These are phyloP conservation scores for Incumbomyces lentus DNA, from an alignment of 2,329 filamentous ascomycete genomes.

Conservation along the genomic window DNA sequence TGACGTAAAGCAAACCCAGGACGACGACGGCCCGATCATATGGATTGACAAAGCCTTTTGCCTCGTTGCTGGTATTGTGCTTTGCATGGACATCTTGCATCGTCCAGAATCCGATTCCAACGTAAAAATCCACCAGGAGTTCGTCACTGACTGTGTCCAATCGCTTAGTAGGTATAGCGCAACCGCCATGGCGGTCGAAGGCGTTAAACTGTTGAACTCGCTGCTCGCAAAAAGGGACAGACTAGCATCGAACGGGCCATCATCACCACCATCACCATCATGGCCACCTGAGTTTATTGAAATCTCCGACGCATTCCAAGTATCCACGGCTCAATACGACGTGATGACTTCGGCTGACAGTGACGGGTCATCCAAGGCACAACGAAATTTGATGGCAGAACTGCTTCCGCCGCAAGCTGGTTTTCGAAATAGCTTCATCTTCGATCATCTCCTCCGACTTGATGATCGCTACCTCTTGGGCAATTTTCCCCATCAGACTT, in stretches of 20 bases:
- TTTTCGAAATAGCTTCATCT: slow-evolving; percentile 19
- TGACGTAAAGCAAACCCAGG: slow-evolving; percentile 27
- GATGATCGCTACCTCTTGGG: too few relatives aligned
- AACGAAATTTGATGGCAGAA: slow-evolving; percentile 15
- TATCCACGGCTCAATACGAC: neutral
- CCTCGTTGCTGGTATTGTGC: slow-evolving; percentile 29
- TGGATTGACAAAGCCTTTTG: slow-evolving; percentile 33
- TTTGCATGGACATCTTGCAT: slow-evolving; percentile 29
- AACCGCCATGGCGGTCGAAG: slow-evolving; percentile 11
- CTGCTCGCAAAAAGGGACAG: neutral
- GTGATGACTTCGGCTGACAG: slow-evolving; percentile 6
- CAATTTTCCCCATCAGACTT: too few relatives aligned
- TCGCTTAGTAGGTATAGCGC: slow-evolving; percentile 9
- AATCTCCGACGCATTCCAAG: neutral
- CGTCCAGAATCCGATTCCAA: slow-evolving; percentile 15
- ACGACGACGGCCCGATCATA: slow-evolving; percentile 29
- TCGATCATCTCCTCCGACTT: slow-evolving; percentile 13
- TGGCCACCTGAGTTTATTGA: neutral
- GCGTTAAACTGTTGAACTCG: slow-evolving; percentile 9
- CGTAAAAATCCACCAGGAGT: slow-evolving; percentile 7
- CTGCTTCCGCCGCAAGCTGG: slow-evolving; percentile 18
- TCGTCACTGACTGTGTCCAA: slow-evolving; percentile 12
- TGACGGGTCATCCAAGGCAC: slow-evolving; percentile 1
- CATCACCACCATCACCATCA: neutral
- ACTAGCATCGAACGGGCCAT: slow-evolving; percentile 12